These are phyloP conservation scores for Aspergillus ustus DNA, from an alignment of 2,329 filamentous ascomycete genomes.

Conservation along the genomic window DNA sequence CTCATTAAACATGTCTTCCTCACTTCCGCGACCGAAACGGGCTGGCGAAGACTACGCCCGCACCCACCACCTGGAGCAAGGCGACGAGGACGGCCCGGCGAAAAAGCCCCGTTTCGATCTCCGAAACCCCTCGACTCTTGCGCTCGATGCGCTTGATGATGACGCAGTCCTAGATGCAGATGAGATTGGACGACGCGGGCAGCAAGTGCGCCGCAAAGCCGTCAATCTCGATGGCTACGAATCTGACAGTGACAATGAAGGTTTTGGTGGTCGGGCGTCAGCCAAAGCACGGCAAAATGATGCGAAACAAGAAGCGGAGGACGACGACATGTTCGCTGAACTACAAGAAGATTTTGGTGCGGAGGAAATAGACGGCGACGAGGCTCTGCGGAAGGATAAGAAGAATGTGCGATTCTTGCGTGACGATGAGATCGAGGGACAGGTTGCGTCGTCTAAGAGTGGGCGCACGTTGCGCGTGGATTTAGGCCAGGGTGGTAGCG, in stretches of 20 bases:
- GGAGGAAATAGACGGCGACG: conserved; percentile 57
- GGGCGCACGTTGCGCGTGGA: conserved; percentile 68
- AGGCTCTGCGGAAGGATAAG: conserved; percentile 62
- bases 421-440: conserved; percentile 73
- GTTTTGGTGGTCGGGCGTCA: conserved; percentile 76
- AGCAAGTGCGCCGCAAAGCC: conserved; percentile 83
- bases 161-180: conserved; percentile 84
- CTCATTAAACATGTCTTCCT: conserved; percentile 56
- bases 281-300: conserved; percentile 53
- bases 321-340: conserved; percentile 83
- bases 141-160: conserved; percentile 76
- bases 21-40: conserved; percentile 78
- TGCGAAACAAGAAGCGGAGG: conserved; percentile 44
- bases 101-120: conserved; percentile 93
- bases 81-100: conserved; percentile 49
- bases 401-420: conserved; percentile 66
- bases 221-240: conserved; percentile 98
- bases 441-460: conserved; percentile 73
- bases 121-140: conserved; percentile 90
- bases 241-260: conserved; percentile 88
- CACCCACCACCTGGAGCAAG: conserved; percentile 67
- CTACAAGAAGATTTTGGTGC: conserved; percentile 63
- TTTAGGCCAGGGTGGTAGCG: conserved; percentile 56
- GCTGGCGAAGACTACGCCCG: conserved; percentile 80
- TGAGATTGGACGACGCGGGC: conserved; percentile 77